These are phyloP conservation scores for Trametes cinnabarina DNA, from an alignment of 768 basidiomycete genomes.

Conservation along the genomic window DNA sequence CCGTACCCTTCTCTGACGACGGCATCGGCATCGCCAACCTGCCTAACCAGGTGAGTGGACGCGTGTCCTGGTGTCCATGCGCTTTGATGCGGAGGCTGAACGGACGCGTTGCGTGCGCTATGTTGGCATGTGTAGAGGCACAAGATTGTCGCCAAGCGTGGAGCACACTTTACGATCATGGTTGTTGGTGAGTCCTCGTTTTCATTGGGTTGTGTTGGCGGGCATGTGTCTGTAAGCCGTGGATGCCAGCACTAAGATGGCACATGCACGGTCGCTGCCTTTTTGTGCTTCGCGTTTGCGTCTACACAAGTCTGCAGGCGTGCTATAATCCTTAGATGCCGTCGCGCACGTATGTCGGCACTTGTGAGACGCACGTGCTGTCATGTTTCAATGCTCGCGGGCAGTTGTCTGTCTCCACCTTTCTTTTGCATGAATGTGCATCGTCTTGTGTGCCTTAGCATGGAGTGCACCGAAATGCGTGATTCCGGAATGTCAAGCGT, in stretches of 20 bases:
- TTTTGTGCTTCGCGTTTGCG: too few species aligned
- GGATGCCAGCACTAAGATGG: not conserved
- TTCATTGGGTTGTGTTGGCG: not conserved
- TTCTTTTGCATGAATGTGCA: too few species aligned
- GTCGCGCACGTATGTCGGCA: too few species aligned
- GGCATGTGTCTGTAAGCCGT: not conserved
- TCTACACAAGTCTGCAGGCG: too few species aligned
- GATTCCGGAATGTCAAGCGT: too few species aligned
- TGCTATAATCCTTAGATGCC: too few species aligned
- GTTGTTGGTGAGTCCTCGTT: slow-evolving; percentile 75
- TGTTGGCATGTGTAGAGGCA: slow-evolving; percentile 64
- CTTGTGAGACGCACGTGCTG: too few species aligned
- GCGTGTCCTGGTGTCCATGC: not conserved
- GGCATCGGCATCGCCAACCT: slow-evolving; percentile 95
- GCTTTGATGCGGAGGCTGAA: slow-evolving; percentile 7
- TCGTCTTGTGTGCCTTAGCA: too few species aligned
- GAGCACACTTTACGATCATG: slow-evolving; percentile 99
- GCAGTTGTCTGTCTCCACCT: too few species aligned
- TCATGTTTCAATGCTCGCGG: too few species aligned
- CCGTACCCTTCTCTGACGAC: slow-evolving; percentile 51
- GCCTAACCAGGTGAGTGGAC: slow-evolving; percentile 83
- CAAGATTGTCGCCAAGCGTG: slow-evolving; percentile 97
- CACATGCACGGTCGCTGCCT: too few species aligned
- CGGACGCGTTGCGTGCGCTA: not conserved
- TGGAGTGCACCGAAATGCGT: too few species aligned